Percentiles rank a stretch among this genome's conserved stretches.
These are phyloP conservation scores for Aaosphaeria arxii DNA, from an alignment of 2,329 filamentous ascomycete genomes.

Conservation along the genomic window DNA sequence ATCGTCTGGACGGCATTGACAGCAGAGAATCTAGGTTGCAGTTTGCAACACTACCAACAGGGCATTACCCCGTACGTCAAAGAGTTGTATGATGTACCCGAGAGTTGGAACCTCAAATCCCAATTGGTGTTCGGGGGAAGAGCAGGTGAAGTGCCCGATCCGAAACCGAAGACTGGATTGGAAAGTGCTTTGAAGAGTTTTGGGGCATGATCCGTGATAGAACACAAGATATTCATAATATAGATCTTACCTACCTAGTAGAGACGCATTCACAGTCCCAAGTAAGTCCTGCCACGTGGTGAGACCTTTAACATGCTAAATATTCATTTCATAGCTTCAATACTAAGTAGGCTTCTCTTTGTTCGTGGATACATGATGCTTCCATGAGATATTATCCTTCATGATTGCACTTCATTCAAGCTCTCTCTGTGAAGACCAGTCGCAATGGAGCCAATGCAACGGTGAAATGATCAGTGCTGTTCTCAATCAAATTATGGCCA, in stretches of 20 bases:
- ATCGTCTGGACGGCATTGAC: slow-evolving; percentile 25
- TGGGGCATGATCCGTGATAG: slow-evolving; percentile 7
- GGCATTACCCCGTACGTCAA: slow-evolving; percentile 18
- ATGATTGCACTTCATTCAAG: too few species aligned
- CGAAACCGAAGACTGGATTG: slow-evolving; percentile 23
- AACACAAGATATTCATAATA: too few species aligned
- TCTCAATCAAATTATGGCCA: neutral
- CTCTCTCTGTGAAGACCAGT: too few species aligned
- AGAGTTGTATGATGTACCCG: slow-evolving; percentile 21
- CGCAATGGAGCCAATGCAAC: neutral
- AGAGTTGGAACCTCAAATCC: slow-evolving; percentile 17
- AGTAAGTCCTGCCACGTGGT: too few species aligned
- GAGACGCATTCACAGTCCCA: too few species aligned
- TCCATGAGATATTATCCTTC: too few species aligned
- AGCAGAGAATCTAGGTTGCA: slow-evolving; percentile 22
- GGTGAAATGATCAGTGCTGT: neutral
- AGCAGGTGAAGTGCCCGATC: slow-evolving; percentile 21
- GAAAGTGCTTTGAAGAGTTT: slow-evolving; percentile 26
- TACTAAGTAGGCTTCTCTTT: too few species aligned
- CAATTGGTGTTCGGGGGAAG: slow-evolving; percentile 29
- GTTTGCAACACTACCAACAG: slow-evolving; percentile 26
- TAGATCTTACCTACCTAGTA: too few species aligned
- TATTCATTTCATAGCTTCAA: too few species aligned
- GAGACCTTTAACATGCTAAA: too few species aligned
- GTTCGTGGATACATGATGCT: too few species aligned